These are phyloP conservation scores for Penicillium sclerotiorum DNA, from an alignment of 2,329 filamentous ascomycete species.

Conservation along the genomic window DNA sequence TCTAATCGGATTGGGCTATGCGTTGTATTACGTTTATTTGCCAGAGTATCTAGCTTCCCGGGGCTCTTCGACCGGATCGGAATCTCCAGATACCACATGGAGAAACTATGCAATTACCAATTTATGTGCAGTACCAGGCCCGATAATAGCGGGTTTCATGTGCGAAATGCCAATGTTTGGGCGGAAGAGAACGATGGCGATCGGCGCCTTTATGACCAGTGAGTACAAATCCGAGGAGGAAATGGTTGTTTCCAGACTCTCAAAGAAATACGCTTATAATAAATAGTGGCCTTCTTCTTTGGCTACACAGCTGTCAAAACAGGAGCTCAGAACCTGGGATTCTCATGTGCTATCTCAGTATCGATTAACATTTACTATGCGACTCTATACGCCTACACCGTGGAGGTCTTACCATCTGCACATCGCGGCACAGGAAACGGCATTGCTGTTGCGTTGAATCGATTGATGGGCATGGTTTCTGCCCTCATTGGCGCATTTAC, in stretches of 20 bases:
- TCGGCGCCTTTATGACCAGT: slow-evolving; percentile 63
- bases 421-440: slow-evolving; percentile 31
- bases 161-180: slow-evolving; percentile 62
- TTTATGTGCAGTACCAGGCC: slow-evolving; percentile 67
- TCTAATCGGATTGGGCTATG: slow-evolving; percentile 70
- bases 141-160: slow-evolving; percentile 68
- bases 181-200: slow-evolving; percentile 64
- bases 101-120: slow-evolving; percentile 73
- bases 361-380: slow-evolving; percentile 72
- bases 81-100: slow-evolving; percentile 62
- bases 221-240: slow-evolving; percentile 4
- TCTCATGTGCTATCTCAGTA: slow-evolving; percentile 68
- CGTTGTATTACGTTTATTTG: slow-evolving; percentile 73
- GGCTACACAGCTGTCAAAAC: slow-evolving; percentile 69
- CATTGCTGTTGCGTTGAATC: slow-evolving; percentile 27
- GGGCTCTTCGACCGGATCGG: slow-evolving; percentile 58
- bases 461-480: slow-evolving; percentile 29
- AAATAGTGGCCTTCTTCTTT: slow-evolving; percentile 66
- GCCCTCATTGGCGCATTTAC: slow-evolving; percentile 25
- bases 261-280: neutral
- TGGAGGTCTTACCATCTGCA: slow-evolving; percentile 38
- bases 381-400: slow-evolving; percentile 64
- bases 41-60: slow-evolving; percentile 63
- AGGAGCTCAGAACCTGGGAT: slow-evolving; percentile 64
- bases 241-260: too few species aligned